These are phyloP conservation scores for Trametes cinnabarina DNA, from an alignment of 768 basidiomycete genomes.

Conservation along the genomic window DNA sequence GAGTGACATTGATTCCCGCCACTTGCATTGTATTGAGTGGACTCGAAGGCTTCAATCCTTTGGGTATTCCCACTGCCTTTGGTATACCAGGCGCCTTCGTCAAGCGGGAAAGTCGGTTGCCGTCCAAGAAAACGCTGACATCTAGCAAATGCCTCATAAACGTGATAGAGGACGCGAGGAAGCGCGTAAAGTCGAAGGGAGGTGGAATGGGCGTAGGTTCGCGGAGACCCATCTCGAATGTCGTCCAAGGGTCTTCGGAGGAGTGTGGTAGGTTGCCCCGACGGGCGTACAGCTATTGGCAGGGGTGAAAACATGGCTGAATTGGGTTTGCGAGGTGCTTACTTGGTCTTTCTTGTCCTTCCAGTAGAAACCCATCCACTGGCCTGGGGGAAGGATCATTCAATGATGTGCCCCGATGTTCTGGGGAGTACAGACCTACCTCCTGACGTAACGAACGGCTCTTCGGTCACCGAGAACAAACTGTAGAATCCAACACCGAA, in stretches of 20 bases:
- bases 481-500: constrained; percentile 84
- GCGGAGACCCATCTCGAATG: constrained; percentile 85
- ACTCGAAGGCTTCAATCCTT: constrained; percentile 55
- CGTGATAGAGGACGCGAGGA: constrained; percentile 87
- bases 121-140: constrained; percentile 82
- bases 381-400: constrained; percentile 39
- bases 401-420: background rate
- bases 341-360: constrained; percentile 90
- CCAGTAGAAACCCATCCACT: constrained; percentile 98
- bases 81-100: constrained; percentile 59
- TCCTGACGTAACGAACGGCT: constrained; percentile 80
- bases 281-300: constrained; percentile 70
- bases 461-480: constrained; percentile 79
- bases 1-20: constrained; percentile 56
- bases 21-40: constrained; percentile 67
- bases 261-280: constrained; percentile 60
- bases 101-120: constrained; percentile 64
- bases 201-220: constrained; percentile 78
- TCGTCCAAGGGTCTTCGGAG: constrained; percentile 60
- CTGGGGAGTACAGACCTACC: constrained; percentile 43
- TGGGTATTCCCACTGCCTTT: constrained; percentile 50
- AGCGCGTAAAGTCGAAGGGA: constrained; percentile 84
- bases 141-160: constrained; percentile 83
- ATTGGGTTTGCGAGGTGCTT: background rate
- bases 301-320: background rate